Evolutionary conservation across 768 basidiomycete genomes (phyloP), one percentile per base, ranked within the genome.

Genomic region (Tubosaeta sp.): DNA sequence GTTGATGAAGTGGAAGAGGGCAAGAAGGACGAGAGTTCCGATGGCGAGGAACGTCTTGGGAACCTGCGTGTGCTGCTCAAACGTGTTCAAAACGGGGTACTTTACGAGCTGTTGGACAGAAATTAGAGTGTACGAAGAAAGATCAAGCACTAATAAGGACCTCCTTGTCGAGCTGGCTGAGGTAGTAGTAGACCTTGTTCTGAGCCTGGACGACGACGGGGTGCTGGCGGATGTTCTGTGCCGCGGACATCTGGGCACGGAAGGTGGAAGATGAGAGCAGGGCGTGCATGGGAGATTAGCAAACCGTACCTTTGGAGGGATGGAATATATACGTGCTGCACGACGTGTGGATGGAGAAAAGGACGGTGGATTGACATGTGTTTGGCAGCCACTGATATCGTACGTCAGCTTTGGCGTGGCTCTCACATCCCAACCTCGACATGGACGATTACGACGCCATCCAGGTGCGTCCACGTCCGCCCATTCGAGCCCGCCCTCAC

Each of bases 141-240:
- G n/a, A n/a, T n/a, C n/a, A n/a, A n/a, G n/a, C n/a, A n/a, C n/a
- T n/a, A n/a, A n/a, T n/a, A 73, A 81, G 34, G 39, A 93, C 94
- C 87, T 98, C 94, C 71, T 96, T 96, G 78, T 98, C 95, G 65
- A 98, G 87, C 77, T 94, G 89, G 71, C 68, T 73, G 64, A 91
- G 72, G 69, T 96, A 91, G 74, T 86, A 81, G 60, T 77, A 76
- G 55, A 84, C 88, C 77, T 87, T 89, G 69, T 81, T 84, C 73
- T 88, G 84, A 22, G 82, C 91, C 72, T 94, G 89, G 61, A 88
- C 59, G 74, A 86, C 83, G 62, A 84, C 76, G 29, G 94, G 93
- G 75, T 95, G 94, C 67, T 88, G 85, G 73, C 92, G 86, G 57
- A 94, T 69, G 72, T 86, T 86, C 76, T 92, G 83, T 22, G 83